Base-by-base conservation (phyloP, 768 basidiomycete species). In the Trametes sanguinea region DNA sequence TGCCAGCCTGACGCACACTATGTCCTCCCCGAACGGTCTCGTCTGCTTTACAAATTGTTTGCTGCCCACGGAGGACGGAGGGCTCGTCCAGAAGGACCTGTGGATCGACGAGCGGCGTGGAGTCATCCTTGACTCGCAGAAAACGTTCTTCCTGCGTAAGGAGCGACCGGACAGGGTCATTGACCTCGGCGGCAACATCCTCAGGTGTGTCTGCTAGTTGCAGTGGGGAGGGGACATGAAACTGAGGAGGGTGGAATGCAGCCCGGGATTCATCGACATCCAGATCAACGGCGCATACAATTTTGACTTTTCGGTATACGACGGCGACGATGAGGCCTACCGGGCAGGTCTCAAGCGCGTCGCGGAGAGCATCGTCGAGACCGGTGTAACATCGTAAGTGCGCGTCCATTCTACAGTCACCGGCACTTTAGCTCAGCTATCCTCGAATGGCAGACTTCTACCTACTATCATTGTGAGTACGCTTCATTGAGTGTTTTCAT, bases 281-380 rank as follows among this genome's bases (percentile, higher is more conserved):
- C 94, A 96, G 69, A 87, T 96, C 63, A 95, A 96, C 65, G 94
- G 94, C 39, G 94, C 87, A 4, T 94, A 92, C 71, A 86, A 88
- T 33, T 90, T 93, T 69, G 92, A 94, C 73, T 94, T 94, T 69
- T 93, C 92, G 11, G 83, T 93, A 16, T 92, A 88, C 67, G 86
- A 90, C 39, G 84, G 82, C 30, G 81, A 88, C 69, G 88, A 90
- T 54, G 79, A 85, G 40, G 77, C 76, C 6, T 95, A 95, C 74
- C 76, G 79, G 29, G 67, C 81, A 27, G 91, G 92, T 17, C 76
- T 95, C 73, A 81, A 83, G 69, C 76, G 78, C 62, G 84, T 94
- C 37, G 88, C 92, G 6, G 84, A 85, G 74, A 83, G 85, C 65
- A 90, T 96, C 47, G 82, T 87, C 17, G 90, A 94, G 76, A 94